Evolutionary conservation across 2,329 filamentous ascomycete genomes (phyloP), one percentile per base, ranked within the genome.

Genomic region (Rutstroemia sp.): DNA sequence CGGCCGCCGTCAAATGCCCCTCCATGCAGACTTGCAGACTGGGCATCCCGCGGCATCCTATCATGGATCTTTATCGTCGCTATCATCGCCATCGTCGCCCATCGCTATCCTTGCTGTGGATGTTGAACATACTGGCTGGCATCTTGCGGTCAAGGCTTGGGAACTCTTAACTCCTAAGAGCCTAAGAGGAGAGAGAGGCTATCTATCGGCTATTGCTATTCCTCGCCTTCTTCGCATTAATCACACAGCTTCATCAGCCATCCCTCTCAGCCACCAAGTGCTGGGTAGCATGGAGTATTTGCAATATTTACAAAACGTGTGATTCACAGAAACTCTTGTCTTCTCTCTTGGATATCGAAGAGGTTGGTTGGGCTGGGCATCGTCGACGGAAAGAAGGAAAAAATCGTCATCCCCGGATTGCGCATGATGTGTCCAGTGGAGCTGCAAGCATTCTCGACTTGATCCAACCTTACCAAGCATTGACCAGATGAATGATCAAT

Each of bases 391-490:
- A 36, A 39, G 17, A 10, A 50, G 19, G 14, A 42, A 50, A 54
- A 50, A 23, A 38, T 16, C 46, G 53, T 51, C 53, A 55, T 51
- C 48, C 46, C 53, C 38, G 52, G 39, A 42, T 42, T 55, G 53
- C 46, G 46, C 53, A 50, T 50, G 53, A 55, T 55, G 53, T 55
- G 53, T 55, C 16, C 46, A 51, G 25, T 55, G 53, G 49, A 30
- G 46, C 42, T 27, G 39, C 51, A 36, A 53, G 51, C 51, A 53
- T 53, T 48, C 30, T 34, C 30, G 12, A 12, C 9, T 10, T 34
- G 30, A 48, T 48, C 7, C 44, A 54, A 54, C 45, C 34, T 36
- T 49, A 19, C 21, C 39, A 42, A 49, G 51, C 51, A 54, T 49
- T 49, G 45, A 54, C 19, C 10, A 34, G 45, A 54, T 42, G 52